Percentiles rank a stretch among this genome's conserved stretches.
phyloP scores from a whole-genome alignment of 257 asterid species.

The Solanum arcanum region DNA sequence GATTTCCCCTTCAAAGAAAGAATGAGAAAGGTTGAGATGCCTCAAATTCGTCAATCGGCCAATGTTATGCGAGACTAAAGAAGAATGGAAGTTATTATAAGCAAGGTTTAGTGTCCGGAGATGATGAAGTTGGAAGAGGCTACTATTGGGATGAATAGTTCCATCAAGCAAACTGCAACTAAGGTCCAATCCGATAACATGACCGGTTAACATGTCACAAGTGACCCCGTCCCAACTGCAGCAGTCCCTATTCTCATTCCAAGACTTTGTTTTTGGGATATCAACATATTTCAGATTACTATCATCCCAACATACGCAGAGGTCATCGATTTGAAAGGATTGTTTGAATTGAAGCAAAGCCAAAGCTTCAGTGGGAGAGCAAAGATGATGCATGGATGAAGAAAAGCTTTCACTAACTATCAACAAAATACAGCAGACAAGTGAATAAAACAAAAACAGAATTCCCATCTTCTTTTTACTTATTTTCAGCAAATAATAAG shows the following conservation, averaged over 20 bases:
- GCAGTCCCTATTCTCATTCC: background rate
- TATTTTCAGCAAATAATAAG: background rate
- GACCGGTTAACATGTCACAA: background rate
- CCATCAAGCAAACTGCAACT: background rate
- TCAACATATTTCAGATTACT: background rate
- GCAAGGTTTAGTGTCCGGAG: background rate
- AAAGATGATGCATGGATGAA: background rate
- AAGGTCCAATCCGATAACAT: background rate
- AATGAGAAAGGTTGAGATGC: background rate
- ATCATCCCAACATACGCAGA: fast-evolving
- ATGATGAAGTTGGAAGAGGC: background rate
- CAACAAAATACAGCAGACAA: background rate
- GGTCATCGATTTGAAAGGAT: background rate
- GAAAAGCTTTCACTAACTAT: background rate
- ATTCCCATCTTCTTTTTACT: background rate
- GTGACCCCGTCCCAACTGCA: background rate
- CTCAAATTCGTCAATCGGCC: background rate
- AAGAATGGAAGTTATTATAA: too few relatives aligned
- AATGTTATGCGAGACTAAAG: background rate
- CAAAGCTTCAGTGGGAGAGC: background rate
- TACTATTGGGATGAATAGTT: background rate
- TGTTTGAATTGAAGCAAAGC: background rate
- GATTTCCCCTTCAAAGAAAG: background rate
- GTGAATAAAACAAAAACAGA: background rate
- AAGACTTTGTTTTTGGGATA: background rate